Base-by-base conservation (phyloP, 768 basidiomycete species). In the Kwoniella newhampshirensis region DNA sequence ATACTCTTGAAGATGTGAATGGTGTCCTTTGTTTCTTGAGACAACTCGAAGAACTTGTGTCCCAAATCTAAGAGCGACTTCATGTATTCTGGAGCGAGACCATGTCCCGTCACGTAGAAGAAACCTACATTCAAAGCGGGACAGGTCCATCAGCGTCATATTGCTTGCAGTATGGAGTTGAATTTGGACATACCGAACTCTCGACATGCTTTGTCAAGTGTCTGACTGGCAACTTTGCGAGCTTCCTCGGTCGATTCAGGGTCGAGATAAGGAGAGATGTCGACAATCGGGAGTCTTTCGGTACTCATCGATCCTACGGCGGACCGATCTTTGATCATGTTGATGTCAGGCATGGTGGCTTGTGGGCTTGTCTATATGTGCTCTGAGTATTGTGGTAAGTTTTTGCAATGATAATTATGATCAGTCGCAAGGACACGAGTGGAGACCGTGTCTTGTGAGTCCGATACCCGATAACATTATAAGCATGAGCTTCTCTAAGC, bases 51-150 rank as follows among this genome's bases (percentile, higher is more conserved):
- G 57, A 65, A 65, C 26, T 51, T 50, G 51, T 65, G 63, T 6
- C 63, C 63, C 25, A 61, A 56, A 25, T 50, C 37, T 12, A 65
- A 48, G 12, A 65, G 59, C 7, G 40, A 45, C 21, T 65, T 43
- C 41, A 65, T 43, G 41, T 61, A 61, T 20, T 46, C 52, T 20
- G 51, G 42, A 13, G 35, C 45, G 20, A 65, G 51, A 6, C 63
- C 63, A 40, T 65, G 63, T 4, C 63, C 63, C 15, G 63, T 65
- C 5, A 65, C 63, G 52, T 65, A 65, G 60, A 65, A 65, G 63
- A 65, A 65, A 18, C 63, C 63, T 59, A 32, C 7, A n/a, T n/a
- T 7, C 7, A 21, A 41, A 6, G 17, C 5, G 7, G 40, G 40
- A 8, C 40, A 41, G 21, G 17, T 7, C 21, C 40, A 41, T 5